A percentile compares a stretch with the other conserved stretches of the same genome.
Evolutionary conservation across 1,284 basidiomycete species (phyloP).

Genomic region (Austroboletus niveus): DNA sequence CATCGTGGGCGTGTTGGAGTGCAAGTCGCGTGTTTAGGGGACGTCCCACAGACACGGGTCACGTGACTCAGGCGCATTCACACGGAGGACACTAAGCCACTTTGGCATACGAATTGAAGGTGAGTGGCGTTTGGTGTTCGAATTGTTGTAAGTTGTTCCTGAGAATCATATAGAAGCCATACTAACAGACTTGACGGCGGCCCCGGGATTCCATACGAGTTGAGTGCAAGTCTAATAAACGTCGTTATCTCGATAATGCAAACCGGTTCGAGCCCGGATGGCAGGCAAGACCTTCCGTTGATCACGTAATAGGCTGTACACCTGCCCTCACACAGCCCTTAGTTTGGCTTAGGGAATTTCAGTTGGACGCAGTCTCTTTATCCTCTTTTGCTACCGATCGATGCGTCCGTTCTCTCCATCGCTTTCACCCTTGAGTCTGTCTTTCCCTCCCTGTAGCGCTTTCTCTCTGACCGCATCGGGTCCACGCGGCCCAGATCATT

Average conservation of each 20-base stretch:
- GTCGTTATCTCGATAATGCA: background rate
- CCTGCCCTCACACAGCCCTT: constrained; percentile 19
- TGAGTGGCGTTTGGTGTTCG: background rate
- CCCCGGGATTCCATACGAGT: background rate
- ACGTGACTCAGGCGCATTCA: too few species aligned
- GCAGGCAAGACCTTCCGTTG: constrained; percentile 19
- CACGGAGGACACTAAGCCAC: too few species aligned
- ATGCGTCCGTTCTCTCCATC: constrained; percentile 13
- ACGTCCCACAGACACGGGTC: too few species aligned
- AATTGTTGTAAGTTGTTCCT: constrained; percentile 15
- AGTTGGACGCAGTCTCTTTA: constrained; percentile 10
- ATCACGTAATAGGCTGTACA: constrained; percentile 30
- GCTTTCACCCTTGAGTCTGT: constrained; percentile 12
- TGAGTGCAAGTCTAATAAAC: background rate
- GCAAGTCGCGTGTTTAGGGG: too few species aligned
- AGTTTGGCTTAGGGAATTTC: constrained; percentile 21
- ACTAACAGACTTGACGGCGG: background rate
- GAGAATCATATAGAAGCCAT: constrained; percentile 11
- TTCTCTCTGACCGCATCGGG: constrained; percentile 23
- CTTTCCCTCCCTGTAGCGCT: constrained; percentile 15
- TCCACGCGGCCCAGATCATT: constrained; percentile 28
- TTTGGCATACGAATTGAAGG: too few species aligned
- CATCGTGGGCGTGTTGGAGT: background rate
- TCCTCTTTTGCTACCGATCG: constrained; percentile 16
- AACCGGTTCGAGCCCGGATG: background rate